Conservation (phyloP, 805 yeast genomes). For the Sporopachydermia lactativora region DNA sequence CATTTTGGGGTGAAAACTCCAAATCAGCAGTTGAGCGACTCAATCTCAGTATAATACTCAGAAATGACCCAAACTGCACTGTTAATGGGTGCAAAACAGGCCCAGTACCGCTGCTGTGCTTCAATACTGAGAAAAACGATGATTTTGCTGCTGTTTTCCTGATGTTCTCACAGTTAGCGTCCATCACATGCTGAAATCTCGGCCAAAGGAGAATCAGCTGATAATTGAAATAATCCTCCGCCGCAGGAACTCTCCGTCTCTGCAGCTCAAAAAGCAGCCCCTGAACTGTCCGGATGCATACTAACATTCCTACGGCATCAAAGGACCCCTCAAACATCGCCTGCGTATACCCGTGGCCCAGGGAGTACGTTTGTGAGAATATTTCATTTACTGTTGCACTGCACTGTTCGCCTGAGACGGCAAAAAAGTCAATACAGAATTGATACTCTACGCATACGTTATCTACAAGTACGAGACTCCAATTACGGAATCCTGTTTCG, state of each 20-base stretch:
- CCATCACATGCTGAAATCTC: slow-evolving; percentile 60
- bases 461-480: slow-evolving; percentile 60
- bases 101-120: slow-evolving; percentile 13
- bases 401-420: slow-evolving; percentile 25
- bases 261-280: slow-evolving; percentile 51
- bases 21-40: slow-evolving; percentile 18
- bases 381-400: slow-evolving; percentile 25
- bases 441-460: slow-evolving; percentile 66
- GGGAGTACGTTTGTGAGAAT: slow-evolving; percentile 36
- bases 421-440: slow-evolving; percentile 61
- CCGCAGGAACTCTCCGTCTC: slow-evolving; percentile 52
- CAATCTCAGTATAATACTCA: slow-evolving; percentile 58
- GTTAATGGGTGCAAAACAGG: slow-evolving; percentile 50
- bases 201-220: slow-evolving; percentile 75
- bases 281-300: slow-evolving; percentile 61
- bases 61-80: slow-evolving; percentile 60
- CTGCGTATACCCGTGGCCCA: slow-evolving; percentile 36
- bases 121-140: slow-evolving; percentile 13
- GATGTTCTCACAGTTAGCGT: slow-evolving; percentile 60
- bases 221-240: slow-evolving; percentile 55
- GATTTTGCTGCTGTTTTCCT: slow-evolving; percentile 33
- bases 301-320: slow-evolving; percentile 69
- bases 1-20: slow-evolving; percentile 23
- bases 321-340: slow-evolving; percentile 22
- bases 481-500: slow-evolving; percentile 61